Conservation (phyloP, 176 grass and related monocot genomes). For the Carex littledalei region DNA sequence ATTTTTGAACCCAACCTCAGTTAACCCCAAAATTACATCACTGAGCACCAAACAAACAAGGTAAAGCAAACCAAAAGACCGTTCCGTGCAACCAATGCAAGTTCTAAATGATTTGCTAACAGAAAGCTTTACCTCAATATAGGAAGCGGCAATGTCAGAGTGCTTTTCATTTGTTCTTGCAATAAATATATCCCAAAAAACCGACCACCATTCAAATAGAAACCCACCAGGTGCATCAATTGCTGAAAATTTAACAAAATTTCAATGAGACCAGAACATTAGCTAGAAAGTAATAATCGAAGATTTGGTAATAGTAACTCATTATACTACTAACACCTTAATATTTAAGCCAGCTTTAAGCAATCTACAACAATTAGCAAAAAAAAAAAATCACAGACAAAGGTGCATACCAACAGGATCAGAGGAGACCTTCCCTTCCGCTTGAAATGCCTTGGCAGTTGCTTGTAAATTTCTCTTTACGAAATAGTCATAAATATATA, state of each 20-base stretch:
- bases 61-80: background rate
- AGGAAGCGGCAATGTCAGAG: conserved; percentile 90
- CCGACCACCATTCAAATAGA: conserved; percentile 99
- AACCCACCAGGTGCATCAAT: conserved; percentile 99
- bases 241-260: conserved; percentile 37
- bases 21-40: background rate
- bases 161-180: conserved; percentile 99
- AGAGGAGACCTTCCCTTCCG: conserved; percentile 98
- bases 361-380: background rate
- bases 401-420: conserved; percentile 92
- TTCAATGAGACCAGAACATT: background rate
- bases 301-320: background rate
- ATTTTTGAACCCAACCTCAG: background rate
- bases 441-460: conserved; percentile 98
- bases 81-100: background rate
- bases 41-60: background rate
- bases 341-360: background rate
- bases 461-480: conserved; percentile 98
- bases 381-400: background rate
- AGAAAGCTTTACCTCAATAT: conserved; percentile 65
- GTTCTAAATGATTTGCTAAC: background rate
- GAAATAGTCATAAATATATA: conserved; percentile 99
- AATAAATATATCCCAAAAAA: conserved; percentile 99
- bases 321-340: background rate
- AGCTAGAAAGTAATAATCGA: background rate